Conservation (phyloP, 2,329 filamentous ascomycete species). For the Stemphylium vesicarium region DNA sequence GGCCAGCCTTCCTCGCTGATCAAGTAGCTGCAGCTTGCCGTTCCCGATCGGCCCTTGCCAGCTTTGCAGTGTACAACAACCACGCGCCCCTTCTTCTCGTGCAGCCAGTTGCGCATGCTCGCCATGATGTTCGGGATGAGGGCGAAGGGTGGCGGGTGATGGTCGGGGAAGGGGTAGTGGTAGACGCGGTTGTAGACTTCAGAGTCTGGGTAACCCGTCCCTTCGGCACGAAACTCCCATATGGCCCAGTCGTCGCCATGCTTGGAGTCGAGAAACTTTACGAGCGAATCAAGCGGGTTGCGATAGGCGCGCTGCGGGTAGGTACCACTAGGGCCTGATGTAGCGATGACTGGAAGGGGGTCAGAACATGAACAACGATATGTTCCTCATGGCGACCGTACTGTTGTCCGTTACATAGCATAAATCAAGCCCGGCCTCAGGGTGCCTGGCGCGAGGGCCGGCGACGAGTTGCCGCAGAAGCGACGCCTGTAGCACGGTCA, state of each 20-base stretch:
- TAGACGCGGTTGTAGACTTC: constrained; percentile 84
- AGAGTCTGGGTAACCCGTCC: constrained; percentile 90
- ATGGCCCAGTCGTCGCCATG: constrained; percentile 86
- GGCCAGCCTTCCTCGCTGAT: constrained; percentile 84
- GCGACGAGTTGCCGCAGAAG: constrained; percentile 91
- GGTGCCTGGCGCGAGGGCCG: constrained; percentile 80
- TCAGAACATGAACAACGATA: constrained; percentile 46
- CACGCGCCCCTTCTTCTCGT: constrained; percentile 64
- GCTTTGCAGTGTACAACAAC: constrained; percentile 97
- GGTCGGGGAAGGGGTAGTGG: constrained; percentile 96
- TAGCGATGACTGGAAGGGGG: constrained; percentile 61
- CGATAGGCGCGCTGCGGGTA: constrained; percentile 93
- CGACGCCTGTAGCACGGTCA: constrained; percentile 36
- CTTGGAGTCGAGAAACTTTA: constrained; percentile 84
- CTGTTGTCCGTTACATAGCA: constrained; percentile 93
- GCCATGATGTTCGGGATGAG: constrained; percentile 88
- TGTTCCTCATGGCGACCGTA: constrained; percentile 44
- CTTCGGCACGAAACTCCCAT: constrained; percentile 97
- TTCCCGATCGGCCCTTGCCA: constrained; percentile 92
- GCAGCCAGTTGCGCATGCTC: constrained; percentile 88
- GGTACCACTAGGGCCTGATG: constrained; percentile 86
- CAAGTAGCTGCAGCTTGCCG: constrained; percentile 84
- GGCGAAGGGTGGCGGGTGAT: constrained; percentile 92
- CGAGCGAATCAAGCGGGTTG: constrained; percentile 86
- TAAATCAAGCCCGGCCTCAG: constrained; percentile 87